Conservation (phyloP, 2,329 filamentous ascomycete genomes). For the Arachnopeziza araneosa region DNA sequence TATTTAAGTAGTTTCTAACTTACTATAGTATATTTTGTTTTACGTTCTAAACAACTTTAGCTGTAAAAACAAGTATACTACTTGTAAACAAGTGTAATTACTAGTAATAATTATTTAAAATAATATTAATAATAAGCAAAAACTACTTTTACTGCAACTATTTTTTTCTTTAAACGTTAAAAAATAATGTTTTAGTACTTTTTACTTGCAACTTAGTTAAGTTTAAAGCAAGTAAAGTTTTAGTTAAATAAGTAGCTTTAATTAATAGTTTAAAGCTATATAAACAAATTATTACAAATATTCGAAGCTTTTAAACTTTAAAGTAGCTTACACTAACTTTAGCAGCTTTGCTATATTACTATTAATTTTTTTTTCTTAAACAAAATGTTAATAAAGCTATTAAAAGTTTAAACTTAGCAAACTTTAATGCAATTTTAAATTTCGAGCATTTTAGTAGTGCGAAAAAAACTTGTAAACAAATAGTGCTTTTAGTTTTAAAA, state of each 20-base stretch:
- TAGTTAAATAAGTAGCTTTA: constrained; percentile 9
- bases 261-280: constrained; percentile 8
- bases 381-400: constrained; percentile 1
- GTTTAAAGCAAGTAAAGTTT: not conserved
- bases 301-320: constrained; percentile 6
- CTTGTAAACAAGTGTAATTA: constrained; percentile 5
- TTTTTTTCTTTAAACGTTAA: constrained; percentile 5
- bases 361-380: not conserved
- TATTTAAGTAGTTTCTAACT: constrained; percentile 1
- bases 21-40: constrained; percentile 2
- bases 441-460: constrained; percentile 4
- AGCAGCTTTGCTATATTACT: too few relatives aligned
- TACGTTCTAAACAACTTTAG: constrained; percentile 2
- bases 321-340: constrained; percentile 8
- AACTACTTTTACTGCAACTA: constrained; percentile 1
- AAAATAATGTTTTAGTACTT: constrained; percentile 11
- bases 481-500: constrained; percentile 7
- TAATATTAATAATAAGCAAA: constrained; percentile 4
- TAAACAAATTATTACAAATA: constrained; percentile 2
- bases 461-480: constrained; percentile 5
- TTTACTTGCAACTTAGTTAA: constrained; percentile 1
- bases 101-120: constrained; percentile 2
- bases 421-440: constrained; percentile 11
- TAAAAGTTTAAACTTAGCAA: constrained; percentile 6
- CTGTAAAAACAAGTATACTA: not conserved